Evolutionary conservation across 148 eudicot species (phyloP).

Genomic region (Chenopodium suecicum): DNA sequence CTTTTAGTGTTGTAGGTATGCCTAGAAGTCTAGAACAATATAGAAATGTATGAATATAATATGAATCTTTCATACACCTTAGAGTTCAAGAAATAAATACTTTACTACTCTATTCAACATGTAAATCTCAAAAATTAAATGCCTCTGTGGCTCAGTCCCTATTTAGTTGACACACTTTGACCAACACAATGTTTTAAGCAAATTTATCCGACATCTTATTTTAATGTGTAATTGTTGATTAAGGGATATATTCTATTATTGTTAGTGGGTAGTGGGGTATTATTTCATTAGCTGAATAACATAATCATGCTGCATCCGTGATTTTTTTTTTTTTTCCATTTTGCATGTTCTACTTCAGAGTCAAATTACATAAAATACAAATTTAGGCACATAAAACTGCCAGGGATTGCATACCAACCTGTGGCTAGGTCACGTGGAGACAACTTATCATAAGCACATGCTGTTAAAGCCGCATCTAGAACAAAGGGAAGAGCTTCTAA

Average conservation of each 20-base stretch:
- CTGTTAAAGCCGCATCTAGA: constrained; percentile 87
- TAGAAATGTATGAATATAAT: too few species aligned
- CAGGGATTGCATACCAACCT: constrained; percentile 52
- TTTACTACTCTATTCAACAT: not conserved
- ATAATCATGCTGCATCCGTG: too few species aligned
- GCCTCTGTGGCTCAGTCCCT: too few species aligned
- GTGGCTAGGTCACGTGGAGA: constrained; percentile 94
- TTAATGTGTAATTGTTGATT: too few species aligned
- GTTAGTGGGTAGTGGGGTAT: too few species aligned
- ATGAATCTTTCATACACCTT: not conserved
- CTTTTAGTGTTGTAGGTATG: not conserved
- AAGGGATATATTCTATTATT: too few species aligned
- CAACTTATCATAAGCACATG: constrained; percentile 81
- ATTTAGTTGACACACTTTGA: too few species aligned
- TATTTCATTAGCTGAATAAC: too few species aligned
- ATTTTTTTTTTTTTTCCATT: too few species aligned
- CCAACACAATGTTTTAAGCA: too few species aligned
- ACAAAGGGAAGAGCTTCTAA: constrained; percentile 95
- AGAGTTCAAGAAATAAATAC: not conserved
- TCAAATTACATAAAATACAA: not conserved
- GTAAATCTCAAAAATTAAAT: not conserved
- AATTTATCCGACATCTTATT: too few species aligned
- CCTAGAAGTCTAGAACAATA: not conserved
- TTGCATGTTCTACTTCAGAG: too few species aligned
- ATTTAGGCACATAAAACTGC: not conserved